Conservation (phyloP, 345 rosid species). For the Syzygium aqueum region DNA sequence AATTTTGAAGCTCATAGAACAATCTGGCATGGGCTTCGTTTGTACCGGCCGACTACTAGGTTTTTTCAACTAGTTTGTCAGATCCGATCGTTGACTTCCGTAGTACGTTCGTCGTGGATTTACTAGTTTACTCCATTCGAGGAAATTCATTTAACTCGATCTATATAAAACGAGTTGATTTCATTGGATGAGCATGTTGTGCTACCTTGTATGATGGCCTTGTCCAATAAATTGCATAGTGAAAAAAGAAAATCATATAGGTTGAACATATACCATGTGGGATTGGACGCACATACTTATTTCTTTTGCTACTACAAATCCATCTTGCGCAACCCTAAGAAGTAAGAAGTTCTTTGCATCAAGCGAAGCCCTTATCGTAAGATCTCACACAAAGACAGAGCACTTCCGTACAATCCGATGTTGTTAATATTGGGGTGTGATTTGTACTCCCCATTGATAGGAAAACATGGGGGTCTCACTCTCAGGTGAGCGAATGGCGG, state of each 20-base stretch:
- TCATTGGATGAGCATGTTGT: not conserved
- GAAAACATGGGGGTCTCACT: too few relatives aligned
- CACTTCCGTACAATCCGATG: not conserved
- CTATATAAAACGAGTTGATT: not conserved
- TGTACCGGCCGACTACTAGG: not conserved
- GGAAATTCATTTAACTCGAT: not conserved
- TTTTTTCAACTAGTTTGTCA: not conserved
- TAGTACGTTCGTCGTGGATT: not conserved
- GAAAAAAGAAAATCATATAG: not conserved
- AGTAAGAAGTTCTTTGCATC: not conserved
- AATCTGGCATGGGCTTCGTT: not conserved
- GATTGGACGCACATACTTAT: not conserved
- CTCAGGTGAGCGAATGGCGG: too few relatives aligned
- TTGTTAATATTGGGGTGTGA: too few relatives aligned
- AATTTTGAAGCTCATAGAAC: not conserved
- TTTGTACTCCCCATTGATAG: too few relatives aligned
- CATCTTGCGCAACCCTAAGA: not conserved
- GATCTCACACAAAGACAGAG: not conserved
- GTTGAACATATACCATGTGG: not conserved
- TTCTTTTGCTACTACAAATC: not conserved
- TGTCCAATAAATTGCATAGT: not conserved
- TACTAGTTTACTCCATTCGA: not conserved
- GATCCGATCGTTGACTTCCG: not conserved
- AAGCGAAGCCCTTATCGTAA: not conserved
- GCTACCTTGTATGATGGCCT: not conserved